phyloP scores from a whole-genome alignment of 129 eudicot species.

The Arctium minus region DNA sequence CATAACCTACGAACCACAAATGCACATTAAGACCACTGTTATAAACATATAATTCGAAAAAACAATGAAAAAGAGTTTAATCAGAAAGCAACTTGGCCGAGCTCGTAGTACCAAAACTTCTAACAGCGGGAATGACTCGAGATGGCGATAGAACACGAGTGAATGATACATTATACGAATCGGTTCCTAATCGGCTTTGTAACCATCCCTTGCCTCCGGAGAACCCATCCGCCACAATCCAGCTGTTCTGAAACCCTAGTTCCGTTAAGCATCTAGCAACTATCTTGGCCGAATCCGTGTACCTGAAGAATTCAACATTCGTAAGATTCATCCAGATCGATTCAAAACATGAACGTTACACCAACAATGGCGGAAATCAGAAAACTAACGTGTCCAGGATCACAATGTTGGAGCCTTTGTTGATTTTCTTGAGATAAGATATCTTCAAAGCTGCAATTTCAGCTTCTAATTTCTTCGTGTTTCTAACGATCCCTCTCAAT shows the following conservation, averaged over 20 bases:
- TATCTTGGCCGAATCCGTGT: constrained; percentile 76
- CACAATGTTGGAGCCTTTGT: constrained; percentile 84
- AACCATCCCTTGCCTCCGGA: constrained; percentile 93
- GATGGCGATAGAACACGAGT: constrained; percentile 75
- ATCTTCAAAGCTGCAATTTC: constrained; percentile 88
- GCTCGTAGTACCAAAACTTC: constrained; percentile 58
- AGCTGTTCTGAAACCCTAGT: constrained; percentile 75
- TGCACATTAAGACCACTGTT: constrained; percentile 15
- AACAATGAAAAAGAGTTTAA: not conserved
- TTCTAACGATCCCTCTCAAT: constrained; percentile 63
- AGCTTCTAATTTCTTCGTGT: constrained; percentile 78
- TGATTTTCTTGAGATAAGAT: constrained; percentile 82
- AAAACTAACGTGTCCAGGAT: constrained; percentile 79
- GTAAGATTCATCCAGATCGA: not conserved
- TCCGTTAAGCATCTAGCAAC: constrained; percentile 76
- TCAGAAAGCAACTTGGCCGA: constrained; percentile 69
- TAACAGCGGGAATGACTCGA: constrained; percentile 58
- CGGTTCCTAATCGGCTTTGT: constrained; percentile 85
- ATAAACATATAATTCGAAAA: not conserved
- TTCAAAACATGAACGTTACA: not conserved
- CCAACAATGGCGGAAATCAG: not conserved
- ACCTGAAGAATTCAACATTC: constrained; percentile 33
- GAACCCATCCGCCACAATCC: constrained; percentile 89
- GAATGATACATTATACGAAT: constrained; percentile 67
- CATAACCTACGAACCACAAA: constrained; percentile 7